phyloP scores from a whole-genome alignment of 2,329 filamentous ascomycete genomes.

The Sphaerulina populicola region DNA sequence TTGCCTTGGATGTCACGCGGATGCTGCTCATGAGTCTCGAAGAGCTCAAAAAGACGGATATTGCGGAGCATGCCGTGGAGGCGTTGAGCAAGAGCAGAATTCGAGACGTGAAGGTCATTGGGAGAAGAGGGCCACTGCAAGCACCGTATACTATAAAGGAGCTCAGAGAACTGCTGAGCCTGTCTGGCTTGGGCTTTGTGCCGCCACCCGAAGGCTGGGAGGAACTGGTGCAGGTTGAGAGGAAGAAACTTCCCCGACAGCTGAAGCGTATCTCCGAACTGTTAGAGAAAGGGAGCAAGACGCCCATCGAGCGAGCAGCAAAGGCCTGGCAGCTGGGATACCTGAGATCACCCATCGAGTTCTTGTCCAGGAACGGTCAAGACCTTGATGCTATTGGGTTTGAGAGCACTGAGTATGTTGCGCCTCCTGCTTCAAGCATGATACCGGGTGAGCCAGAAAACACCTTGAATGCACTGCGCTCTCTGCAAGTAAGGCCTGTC shows the following conservation, averaged over 20 bases:
- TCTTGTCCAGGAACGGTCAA: conserved; percentile 47
- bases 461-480: conserved; percentile 27
- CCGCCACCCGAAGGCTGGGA: conserved; percentile 38
- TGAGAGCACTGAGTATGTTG: conserved; percentile 40
- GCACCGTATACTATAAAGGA: conserved; percentile 96
- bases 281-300: conserved; percentile 62
- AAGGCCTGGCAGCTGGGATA: conserved; percentile 82
- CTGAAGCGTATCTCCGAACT: conserved; percentile 72
- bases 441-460: conserved; percentile 25
- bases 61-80: conserved; percentile 73
- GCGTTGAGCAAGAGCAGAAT: conserved; percentile 63
- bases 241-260: conserved; percentile 62
- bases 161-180: conserved; percentile 73
- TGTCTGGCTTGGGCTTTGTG: conserved; percentile 63
- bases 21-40: conserved; percentile 73
- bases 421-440: conserved; percentile 8
- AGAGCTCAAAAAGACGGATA: conserved; percentile 71
- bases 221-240: conserved; percentile 43
- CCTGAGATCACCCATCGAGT: conserved; percentile 66
- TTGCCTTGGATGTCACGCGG: conserved; percentile 85
- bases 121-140: conserved; percentile 71
- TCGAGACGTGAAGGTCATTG: conserved; percentile 76
- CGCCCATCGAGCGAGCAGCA: conserved; percentile 40
- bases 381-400: conserved; percentile 61
- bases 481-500: conserved; percentile 22